A percentile compares a stretch with the other conserved stretches of the same genome.
These are phyloP conservation scores for Boletus fagicola DNA, from an alignment of 768 basidiomycete species.

Conservation along the genomic window DNA sequence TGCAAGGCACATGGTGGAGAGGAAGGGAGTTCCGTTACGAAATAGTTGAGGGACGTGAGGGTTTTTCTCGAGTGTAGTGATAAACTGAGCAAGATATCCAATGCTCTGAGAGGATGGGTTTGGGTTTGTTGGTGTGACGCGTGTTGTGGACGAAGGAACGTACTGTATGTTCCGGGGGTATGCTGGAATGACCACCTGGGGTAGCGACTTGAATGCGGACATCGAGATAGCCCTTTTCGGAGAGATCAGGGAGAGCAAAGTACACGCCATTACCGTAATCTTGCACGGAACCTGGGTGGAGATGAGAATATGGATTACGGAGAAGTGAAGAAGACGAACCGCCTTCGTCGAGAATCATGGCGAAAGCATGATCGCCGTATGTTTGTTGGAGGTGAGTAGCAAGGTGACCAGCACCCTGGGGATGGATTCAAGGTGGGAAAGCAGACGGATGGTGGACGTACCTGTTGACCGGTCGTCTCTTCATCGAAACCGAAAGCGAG, in stretches of 20 bases:
- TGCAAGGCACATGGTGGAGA: background rate
- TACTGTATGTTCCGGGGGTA: background rate
- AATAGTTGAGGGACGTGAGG: background rate
- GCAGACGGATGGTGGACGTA: background rate
- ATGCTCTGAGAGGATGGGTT: background rate
- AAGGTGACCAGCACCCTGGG: background rate
- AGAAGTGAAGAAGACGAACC: background rate
- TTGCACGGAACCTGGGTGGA: background rate
- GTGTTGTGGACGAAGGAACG: background rate
- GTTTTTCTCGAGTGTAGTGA: background rate
- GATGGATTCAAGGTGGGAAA: background rate
- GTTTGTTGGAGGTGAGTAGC: background rate
- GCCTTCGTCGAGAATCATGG: background rate
- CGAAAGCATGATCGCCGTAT: background rate
- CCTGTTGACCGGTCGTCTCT: background rate
- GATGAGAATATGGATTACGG: background rate
- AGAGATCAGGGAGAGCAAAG: background rate
- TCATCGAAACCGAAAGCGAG: slow-evolving; percentile 1
- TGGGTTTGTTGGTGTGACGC: background rate
- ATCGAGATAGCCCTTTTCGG: background rate
- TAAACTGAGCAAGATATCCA: background rate
- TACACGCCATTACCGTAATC: background rate
- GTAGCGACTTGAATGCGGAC: background rate
- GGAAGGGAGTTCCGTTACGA: background rate
- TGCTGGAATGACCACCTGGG: background rate